A percentile compares a stretch with the other conserved stretches of the same genome.
phyloP scores from a whole-genome alignment of 352 stramenopile genomes.

The Pythium brassicae region DNA sequence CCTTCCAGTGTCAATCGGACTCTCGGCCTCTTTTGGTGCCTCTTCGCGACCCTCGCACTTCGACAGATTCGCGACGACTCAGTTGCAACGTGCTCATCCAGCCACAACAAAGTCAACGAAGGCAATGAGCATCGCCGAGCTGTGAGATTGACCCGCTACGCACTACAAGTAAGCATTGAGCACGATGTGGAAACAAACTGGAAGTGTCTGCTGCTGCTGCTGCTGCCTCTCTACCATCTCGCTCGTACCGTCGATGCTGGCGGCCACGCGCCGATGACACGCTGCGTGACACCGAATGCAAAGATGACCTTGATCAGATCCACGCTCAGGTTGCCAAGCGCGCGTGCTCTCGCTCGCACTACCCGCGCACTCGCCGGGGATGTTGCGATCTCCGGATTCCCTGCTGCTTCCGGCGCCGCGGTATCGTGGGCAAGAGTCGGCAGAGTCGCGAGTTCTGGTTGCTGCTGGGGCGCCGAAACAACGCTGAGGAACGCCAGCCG shows the following conservation, averaged over 20 bases:
- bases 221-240: background rate
- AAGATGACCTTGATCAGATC: conserved; percentile 1
- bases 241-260: background rate
- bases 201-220: too few relatives aligned
- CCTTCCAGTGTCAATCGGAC: background rate
- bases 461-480: background rate
- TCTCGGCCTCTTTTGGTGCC: background rate
- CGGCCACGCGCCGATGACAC: background rate
- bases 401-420: too few relatives aligned
- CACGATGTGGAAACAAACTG: too few relatives aligned
- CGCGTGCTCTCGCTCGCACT: background rate
- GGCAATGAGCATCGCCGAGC: too few relatives aligned
- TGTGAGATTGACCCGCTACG: too few relatives aligned
- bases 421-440: background rate
- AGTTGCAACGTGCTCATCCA: background rate
- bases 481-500: conserved; percentile 1
- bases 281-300: background rate
- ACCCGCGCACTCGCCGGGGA: background rate
- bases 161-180: too few relatives aligned
- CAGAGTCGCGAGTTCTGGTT: background rate
- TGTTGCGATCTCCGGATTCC: too few relatives aligned
- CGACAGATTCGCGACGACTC: background rate
- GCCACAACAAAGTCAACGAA: too few relatives aligned
- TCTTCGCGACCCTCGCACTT: background rate
- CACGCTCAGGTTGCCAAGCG: background rate